A percentile compares a stretch with the other conserved stretches of the same genome.
Evolutionary conservation across 306 rosid genomes (phyloP).

Genomic region (Cicer judaicum): DNA sequence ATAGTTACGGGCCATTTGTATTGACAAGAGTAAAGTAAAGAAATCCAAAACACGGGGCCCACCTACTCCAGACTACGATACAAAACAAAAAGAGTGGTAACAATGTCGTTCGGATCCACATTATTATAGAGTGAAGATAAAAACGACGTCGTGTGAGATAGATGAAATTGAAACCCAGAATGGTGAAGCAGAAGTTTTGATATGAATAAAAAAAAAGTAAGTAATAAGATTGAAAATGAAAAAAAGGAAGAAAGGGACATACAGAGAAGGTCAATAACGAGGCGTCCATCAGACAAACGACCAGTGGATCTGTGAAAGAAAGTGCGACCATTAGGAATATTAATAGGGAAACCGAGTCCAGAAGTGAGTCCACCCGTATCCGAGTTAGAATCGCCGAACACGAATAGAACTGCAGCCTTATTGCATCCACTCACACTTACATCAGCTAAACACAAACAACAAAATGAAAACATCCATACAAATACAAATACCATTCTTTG

Average conservation of each 20-base stretch:
- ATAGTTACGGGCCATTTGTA: no score
- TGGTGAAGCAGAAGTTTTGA: not conserved
- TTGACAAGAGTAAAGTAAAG: not conserved
- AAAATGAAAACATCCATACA: not conserved
- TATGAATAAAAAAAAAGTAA: not conserved
- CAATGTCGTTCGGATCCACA: no score
- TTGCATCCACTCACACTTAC: slow-evolving; percentile 31
- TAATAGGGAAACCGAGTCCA: slow-evolving; percentile 83
- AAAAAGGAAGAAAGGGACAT: slow-evolving; percentile 20
- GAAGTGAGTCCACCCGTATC: slow-evolving; percentile 94
- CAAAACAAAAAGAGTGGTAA: not conserved
- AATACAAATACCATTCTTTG: not conserved
- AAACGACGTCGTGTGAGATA: no score
- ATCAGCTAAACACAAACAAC: not conserved
- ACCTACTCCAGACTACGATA: not conserved
- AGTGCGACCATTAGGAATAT: slow-evolving; percentile 80
- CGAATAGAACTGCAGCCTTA: slow-evolving; percentile 59
- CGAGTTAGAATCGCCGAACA: slow-evolving; percentile 95
- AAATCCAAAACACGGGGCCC: not conserved
- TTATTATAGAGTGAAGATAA: no score
- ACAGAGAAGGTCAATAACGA: slow-evolving; percentile 81
- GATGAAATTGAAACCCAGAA: no score
- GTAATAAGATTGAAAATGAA: not conserved
- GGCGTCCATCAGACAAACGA: slow-evolving; percentile 88
- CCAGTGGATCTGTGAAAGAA: slow-evolving; percentile 85